Percentiles rank a stretch among this genome's conserved stretches.
Conservation (phyloP, 164 flowering plant species). For the Chimonanthus praecox region DNA sequence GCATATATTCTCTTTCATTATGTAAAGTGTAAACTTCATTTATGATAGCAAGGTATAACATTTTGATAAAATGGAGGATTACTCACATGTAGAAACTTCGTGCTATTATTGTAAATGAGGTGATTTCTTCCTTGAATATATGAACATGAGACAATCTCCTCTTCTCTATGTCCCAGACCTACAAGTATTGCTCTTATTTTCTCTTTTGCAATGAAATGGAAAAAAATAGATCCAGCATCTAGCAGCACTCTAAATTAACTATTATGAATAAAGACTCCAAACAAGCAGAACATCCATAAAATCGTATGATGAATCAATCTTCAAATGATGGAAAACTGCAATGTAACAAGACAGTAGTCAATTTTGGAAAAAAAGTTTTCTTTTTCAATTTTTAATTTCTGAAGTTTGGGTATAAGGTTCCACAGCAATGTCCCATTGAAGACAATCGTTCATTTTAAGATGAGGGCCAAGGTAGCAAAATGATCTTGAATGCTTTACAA, state of each 20-base stretch:
- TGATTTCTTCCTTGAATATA: constrained; percentile 45
- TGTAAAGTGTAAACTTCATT: not conserved
- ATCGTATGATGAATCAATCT: not conserved
- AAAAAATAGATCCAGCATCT: not conserved
- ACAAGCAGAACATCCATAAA: not conserved
- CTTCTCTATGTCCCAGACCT: constrained; percentile 84
- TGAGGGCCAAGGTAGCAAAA: no score
- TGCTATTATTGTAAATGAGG: constrained; percentile 53
- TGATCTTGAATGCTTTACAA: not conserved
- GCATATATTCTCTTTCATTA: not conserved
- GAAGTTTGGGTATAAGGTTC: no score
- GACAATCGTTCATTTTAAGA: no score
- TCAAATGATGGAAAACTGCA: not conserved
- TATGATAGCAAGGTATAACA: not conserved
- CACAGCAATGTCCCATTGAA: no score
- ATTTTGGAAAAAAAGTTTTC: not conserved
- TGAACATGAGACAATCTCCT: constrained; percentile 52
- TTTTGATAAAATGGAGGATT: not conserved
- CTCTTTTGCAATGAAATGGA: not conserved
- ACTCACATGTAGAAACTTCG: constrained; percentile 59
- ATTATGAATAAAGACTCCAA: not conserved
- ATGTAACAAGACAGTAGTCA: not conserved
- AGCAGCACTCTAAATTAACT: not conserved
- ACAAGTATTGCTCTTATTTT: not conserved
- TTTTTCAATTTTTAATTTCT: not conserved